Percentiles rank a stretch among this genome's conserved stretches.
Conservation (phyloP, 495 filamentous ascomycete genomes). For the Filosporella fistucella region DNA sequence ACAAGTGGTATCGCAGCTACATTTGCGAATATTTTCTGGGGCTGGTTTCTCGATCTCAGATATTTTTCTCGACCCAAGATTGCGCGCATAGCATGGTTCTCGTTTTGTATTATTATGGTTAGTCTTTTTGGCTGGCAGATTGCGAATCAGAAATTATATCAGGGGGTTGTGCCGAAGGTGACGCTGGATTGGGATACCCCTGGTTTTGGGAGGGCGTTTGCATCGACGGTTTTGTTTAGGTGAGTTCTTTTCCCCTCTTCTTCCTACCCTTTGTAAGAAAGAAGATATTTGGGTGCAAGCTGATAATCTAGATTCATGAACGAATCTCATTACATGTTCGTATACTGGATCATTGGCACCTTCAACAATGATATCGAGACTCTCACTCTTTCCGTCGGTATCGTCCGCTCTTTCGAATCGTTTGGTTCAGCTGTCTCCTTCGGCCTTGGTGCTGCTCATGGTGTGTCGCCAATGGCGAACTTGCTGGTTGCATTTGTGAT, state of each 20-base stretch:
- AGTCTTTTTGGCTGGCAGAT: constrained; percentile 34
- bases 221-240: constrained; percentile 33
- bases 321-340: constrained; percentile 40
- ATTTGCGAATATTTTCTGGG: constrained; percentile 42
- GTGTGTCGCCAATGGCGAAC: constrained; percentile 37
- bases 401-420: constrained; percentile 44
- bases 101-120: constrained; percentile 30
- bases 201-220: constrained; percentile 37
- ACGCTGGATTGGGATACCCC: constrained; percentile 35
- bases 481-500: constrained; percentile 37
- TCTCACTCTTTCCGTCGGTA: constrained; percentile 40
- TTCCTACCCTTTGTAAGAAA: no score
- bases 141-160: constrained; percentile 34
- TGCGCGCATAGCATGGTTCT: constrained; percentile 30
- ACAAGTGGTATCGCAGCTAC: constrained; percentile 43
- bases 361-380: constrained; percentile 46
- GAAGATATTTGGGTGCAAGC: not conserved
- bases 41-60: constrained; percentile 40
- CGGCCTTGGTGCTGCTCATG: constrained; percentile 37
- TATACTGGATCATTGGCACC: constrained; percentile 45
- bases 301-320: constrained; percentile 28
- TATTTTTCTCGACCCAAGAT: constrained; percentile 28
- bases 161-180: constrained; percentile 12
- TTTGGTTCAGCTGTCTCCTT: constrained; percentile 45
- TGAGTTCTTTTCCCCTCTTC: constrained; percentile 6